These are phyloP conservation scores for Alternaria triticimaculans DNA, from an alignment of 2,329 filamentous ascomycete genomes.

Conservation along the genomic window DNA sequence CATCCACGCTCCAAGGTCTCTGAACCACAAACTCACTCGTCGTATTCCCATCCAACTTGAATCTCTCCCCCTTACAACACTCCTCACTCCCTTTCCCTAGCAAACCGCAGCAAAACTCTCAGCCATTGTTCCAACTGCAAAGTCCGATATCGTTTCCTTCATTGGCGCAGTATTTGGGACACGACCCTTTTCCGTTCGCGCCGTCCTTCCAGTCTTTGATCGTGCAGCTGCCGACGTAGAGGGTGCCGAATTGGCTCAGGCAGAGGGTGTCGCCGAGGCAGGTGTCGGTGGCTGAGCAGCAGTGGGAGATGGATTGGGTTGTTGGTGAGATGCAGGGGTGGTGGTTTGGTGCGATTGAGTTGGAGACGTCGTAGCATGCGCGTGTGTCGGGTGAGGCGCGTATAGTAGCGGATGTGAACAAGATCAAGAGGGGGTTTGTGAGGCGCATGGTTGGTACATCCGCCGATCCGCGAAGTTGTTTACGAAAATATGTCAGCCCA, in stretches of 20 bases:
- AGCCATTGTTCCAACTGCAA: not conserved
- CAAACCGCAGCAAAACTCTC: not conserved
- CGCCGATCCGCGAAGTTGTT: not conserved
- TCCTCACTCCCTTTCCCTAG: not conserved
- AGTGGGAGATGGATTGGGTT: not conserved
- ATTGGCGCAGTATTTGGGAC: not conserved
- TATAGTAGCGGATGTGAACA: not conserved
- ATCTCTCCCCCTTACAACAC: not conserved
- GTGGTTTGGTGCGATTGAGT: not conserved
- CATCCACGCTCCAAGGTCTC: not conserved
- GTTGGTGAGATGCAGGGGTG: not conserved
- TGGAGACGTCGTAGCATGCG: not conserved
- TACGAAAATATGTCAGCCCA: not conserved
- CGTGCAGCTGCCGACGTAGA: slow-evolving; percentile 4
- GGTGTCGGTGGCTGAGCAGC: slow-evolving; percentile 2
- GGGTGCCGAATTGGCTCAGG: not conserved
- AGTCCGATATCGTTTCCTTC: not conserved
- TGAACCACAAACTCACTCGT: not conserved
- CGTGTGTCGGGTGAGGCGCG: not conserved
- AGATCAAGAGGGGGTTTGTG: not conserved
- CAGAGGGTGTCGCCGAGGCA: slow-evolving; percentile 1
- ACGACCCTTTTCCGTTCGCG: not conserved
- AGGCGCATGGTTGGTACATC: not conserved
- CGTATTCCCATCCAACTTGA: not conserved
- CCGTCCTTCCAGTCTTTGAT: not conserved